Base-by-base conservation (phyloP, 176 grass and related monocot species). In the Puccinellia tenuiflora region DNA sequence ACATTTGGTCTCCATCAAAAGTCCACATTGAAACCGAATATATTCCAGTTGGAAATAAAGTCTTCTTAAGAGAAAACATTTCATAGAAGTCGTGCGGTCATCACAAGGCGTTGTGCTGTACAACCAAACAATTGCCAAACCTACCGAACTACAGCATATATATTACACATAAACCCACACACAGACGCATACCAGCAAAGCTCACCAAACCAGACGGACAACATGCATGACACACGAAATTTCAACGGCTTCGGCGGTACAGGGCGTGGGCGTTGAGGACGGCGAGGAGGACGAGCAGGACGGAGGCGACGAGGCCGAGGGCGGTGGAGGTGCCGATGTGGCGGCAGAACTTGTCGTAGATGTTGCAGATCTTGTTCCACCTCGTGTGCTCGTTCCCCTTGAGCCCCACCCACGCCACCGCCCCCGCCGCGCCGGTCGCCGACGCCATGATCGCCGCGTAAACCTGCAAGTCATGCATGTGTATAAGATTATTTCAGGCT, bases 391-490 rank as follows among this genome's bases (percentile, higher is more conserved):
- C 76, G 84, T 97, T 94, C 3, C 95, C 95, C 64, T 89, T 94
- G 13, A 92, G 51, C 3, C 88, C 95, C 12, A 92, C 8, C 85
- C 93, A 97, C 15, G 95, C 95, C 28, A 97, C 40, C 0, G 81
- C 83, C 2, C 84, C 92, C 0, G 50, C 85, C 1, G 90, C n/a
- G 3, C 95, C 95, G 0, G 90, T 92, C 21, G 92, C 95, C 8
- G 92, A 97, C 20, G 95, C 92, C 92, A 97, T 83, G 17, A 97
- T 78, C 3, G 26, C 90, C 7, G 80, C 86, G 64, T 92, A 86
- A 17, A 97, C 70, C 94, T 97, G 80, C 81, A 15, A 46, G 33
- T 34, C 3, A 34, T 34, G n/a, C n/a, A n/a, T n/a, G n/a, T n/a
- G n/a, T n/a, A n/a, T n/a, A n/a, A n/a, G n/a, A n/a, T n/a, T n/a